Conservation (phyloP, 202 grass and related monocot genomes). For the Setaria viridis region DNA sequence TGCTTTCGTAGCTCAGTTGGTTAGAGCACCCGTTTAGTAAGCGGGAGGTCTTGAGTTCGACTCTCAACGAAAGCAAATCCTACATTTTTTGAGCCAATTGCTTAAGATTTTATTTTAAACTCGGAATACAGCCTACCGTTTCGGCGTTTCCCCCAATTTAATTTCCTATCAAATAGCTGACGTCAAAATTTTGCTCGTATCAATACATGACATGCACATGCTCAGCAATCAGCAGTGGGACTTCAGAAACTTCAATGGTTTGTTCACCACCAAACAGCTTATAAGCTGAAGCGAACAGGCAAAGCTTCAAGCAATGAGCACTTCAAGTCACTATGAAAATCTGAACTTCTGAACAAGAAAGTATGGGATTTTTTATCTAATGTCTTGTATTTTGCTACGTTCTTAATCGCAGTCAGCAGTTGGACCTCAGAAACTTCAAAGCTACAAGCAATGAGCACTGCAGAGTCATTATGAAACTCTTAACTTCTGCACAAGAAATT, state of each 20-base stretch:
- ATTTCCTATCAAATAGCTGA: too few relatives aligned
- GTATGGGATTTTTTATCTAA: neutral
- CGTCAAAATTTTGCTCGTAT: too few relatives aligned
- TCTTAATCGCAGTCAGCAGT: neutral
- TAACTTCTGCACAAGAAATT: neutral
- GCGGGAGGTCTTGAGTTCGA: conserved; percentile 53
- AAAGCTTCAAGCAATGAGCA: neutral
- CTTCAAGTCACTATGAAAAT: neutral
- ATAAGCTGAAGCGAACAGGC: too few relatives aligned
- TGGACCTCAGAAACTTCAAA: too few relatives aligned
- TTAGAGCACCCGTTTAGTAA: conserved; percentile 92
- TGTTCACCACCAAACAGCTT: too few relatives aligned
- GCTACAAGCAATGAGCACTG: neutral
- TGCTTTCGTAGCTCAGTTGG: conserved; percentile 88
- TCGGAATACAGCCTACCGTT: too few relatives aligned
- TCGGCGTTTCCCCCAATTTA: too few relatives aligned
- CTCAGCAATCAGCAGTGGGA: too few relatives aligned
- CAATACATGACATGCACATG: too few relatives aligned
- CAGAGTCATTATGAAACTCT: neutral
- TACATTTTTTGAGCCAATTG: neutral
- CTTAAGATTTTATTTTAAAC: too few relatives aligned
- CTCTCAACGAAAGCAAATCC: conserved; percentile 52
- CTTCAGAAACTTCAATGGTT: too few relatives aligned
- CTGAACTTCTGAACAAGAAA: neutral
- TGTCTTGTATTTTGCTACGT: neutral